Base-by-base conservation (phyloP, 495 filamentous ascomycete species). In the Thermothielavioides terrestris region DNA sequence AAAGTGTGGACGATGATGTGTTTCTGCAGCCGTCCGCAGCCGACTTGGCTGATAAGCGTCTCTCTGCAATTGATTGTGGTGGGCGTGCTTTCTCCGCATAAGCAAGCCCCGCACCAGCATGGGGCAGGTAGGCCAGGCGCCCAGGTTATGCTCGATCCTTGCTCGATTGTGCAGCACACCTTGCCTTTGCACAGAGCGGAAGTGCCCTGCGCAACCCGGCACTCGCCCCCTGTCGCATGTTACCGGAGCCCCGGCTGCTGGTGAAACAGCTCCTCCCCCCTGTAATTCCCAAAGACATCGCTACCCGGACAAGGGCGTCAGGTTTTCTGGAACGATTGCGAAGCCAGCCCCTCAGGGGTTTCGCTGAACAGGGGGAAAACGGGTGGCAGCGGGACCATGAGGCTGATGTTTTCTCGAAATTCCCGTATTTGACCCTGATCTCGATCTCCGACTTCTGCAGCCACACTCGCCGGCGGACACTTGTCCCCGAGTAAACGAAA, bases 261-360 rank as follows among this genome's bases (percentile, higher is more conserved):
- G 60, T 69, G 66, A 69, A 69, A 69, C 66, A 67, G 52, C 52
- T 57, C 49, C 26, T n/a, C 15, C 52, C 61, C 61, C 65, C 56
- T 66, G 60, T 21, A 62, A 63, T 61, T 61, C 62, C 62, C 62
- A 59, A 50, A 31, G 45, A 40, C 50, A 58, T 54, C 54, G 57
- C 42, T 52, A 52, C 51, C 54, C 44, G 43, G 58, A 37, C 61
- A 58, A 48, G 58, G 55, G 59, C 59, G 59, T 54, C 58, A 63
- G 56, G 50, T 57, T 61, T 68, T 64, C 60, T 62, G 65, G 62
- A 68, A 66, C 61, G 54, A 61, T 54, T 53, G 52, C 57, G 61
- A 59, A 54, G 58, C 53, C 53, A 28, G 8, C 30, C 28, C n/a
- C n/a, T n/a, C 28, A 25, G 38, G 56, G 50, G 32, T 45, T 39